These are phyloP conservation scores for Monilinia aucupariae DNA, from an alignment of 2,329 filamentous ascomycete species.

Conservation along the genomic window DNA sequence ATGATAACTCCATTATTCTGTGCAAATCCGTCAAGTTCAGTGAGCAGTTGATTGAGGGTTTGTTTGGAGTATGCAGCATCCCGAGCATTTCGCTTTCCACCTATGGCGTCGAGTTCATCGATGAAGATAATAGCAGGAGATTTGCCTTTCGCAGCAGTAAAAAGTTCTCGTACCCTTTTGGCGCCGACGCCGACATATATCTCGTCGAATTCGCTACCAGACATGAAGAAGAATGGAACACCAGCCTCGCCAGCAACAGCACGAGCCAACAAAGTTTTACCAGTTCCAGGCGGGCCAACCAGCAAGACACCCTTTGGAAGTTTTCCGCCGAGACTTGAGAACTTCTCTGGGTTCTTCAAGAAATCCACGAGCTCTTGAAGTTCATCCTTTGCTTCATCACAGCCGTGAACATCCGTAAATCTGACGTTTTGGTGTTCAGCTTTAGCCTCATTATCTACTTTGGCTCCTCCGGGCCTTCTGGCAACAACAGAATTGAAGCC, in stretches of 20 bases:
- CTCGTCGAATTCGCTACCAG: constrained; percentile 96
- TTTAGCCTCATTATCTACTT: constrained; percentile 74
- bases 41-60: constrained; percentile 93
- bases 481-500: constrained; percentile 69
- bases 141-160: constrained; percentile 74
- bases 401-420: constrained; percentile 92
- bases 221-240: constrained; percentile 99
- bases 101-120: constrained; percentile 90
- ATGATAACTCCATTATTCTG: constrained; percentile 94
- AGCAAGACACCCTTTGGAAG: constrained; percentile 94
- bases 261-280: constrained; percentile 91
- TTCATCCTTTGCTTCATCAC: constrained; percentile 97
- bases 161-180: constrained; percentile 93
- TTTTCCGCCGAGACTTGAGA: constrained; percentile 90
- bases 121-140: constrained; percentile 93
- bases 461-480: constrained; percentile 38
- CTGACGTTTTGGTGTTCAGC: constrained; percentile 86
- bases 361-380: constrained; percentile 96
- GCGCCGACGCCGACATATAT: constrained; percentile 96
- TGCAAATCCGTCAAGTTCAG: constrained; percentile 94
- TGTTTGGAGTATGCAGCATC: constrained; percentile 96
- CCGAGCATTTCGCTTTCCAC: constrained; percentile 84
- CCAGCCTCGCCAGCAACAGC: constrained; percentile 95
- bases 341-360: constrained; percentile 85
- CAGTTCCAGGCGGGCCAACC: constrained; percentile 91